Evolutionary conservation across 2,329 filamentous ascomycete genomes (phyloP).

Genomic region (Lasiodiplodia gonubiensis): DNA sequence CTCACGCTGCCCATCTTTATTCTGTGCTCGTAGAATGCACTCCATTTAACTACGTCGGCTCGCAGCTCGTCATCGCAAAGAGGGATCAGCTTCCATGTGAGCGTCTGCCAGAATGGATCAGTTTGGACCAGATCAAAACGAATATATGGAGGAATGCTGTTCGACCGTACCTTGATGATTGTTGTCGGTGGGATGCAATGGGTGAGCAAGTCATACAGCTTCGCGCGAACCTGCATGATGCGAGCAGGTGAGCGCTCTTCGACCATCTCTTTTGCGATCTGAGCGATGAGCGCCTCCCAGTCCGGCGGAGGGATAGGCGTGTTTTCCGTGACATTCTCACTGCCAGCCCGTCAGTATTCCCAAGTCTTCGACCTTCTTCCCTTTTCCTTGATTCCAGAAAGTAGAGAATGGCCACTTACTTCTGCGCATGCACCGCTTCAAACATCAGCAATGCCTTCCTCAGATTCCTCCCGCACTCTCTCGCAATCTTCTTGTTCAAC

Average conservation of each 20-base stretch:
- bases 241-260: slow-evolving; percentile 89
- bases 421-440: slow-evolving; percentile 95
- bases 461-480: slow-evolving; percentile 88
- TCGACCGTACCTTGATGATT: slow-evolving; percentile 72
- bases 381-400: not conserved
- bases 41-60: slow-evolving; percentile 92
- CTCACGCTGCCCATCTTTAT: slow-evolving; percentile 78
- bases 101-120: slow-evolving; percentile 56
- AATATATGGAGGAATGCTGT: not conserved
- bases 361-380: not conserved
- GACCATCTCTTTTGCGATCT: slow-evolving; percentile 92
- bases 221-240: slow-evolving; percentile 85
- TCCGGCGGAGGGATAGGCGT: slow-evolving; percentile 94
- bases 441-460: slow-evolving; percentile 93
- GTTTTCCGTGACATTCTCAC: slow-evolving; percentile 85
- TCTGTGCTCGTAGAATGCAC: slow-evolving; percentile 95
- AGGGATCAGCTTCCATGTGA: slow-evolving; percentile 90
- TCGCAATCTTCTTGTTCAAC: slow-evolving; percentile 83
- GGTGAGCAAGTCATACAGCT: slow-evolving; percentile 95
- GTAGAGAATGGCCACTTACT: slow-evolving; percentile 72
- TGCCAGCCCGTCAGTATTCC: slow-evolving; percentile 45
- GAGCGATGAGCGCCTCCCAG: slow-evolving; percentile 89
- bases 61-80: slow-evolving; percentile 89
- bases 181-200: slow-evolving; percentile 97
- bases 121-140: not conserved